Percentiles rank a stretch among this genome's conserved stretches.
These are phyloP conservation scores for Cucurbita ficifolia DNA, from an alignment of 306 rosid genomes.

Conservation along the genomic window DNA sequence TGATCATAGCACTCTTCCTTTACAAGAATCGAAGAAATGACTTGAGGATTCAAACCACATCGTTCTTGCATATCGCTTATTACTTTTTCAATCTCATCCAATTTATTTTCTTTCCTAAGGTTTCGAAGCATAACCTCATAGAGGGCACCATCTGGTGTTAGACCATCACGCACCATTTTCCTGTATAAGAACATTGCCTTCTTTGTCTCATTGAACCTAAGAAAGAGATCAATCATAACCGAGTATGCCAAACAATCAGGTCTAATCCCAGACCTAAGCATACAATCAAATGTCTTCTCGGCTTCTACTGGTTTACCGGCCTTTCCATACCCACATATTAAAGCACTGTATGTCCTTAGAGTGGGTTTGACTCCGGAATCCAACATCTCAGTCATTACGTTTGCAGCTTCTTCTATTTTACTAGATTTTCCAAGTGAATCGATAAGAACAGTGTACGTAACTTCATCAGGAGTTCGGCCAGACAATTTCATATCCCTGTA, in stretches of 20 bases:
- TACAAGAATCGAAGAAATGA: slow-evolving; percentile 63
- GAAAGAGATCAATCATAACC: slow-evolving; percentile 65
- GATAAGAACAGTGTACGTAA: slow-evolving; percentile 75
- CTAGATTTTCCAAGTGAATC: slow-evolving; percentile 89
- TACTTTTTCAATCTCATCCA: slow-evolving; percentile 41
- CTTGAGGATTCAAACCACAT: slow-evolving; percentile 58
- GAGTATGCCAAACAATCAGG: slow-evolving; percentile 72
- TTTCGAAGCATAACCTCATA: slow-evolving; percentile 53
- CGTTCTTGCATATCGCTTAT: slow-evolving; percentile 58
- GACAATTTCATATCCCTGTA: slow-evolving; percentile 65
- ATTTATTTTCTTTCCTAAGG: slow-evolving; percentile 49
- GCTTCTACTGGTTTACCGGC: slow-evolving; percentile 61
- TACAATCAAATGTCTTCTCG: slow-evolving; percentile 59
- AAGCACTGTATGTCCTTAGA: slow-evolving; percentile 73
- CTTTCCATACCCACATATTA: slow-evolving; percentile 81
- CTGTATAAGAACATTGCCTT: slow-evolving; percentile 51
- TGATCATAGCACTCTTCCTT: slow-evolving; percentile 66
- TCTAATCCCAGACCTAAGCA: slow-evolving; percentile 69
- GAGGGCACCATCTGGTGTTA: slow-evolving; percentile 47
- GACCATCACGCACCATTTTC: slow-evolving; percentile 52
- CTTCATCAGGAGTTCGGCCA: slow-evolving; percentile 64
- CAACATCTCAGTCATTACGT: slow-evolving; percentile 82
- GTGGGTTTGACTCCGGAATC: slow-evolving; percentile 77
- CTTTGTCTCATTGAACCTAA: slow-evolving; percentile 62
- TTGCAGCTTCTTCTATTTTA: slow-evolving; percentile 60